Conservation (phyloP, 345 rosid genomes). For the Sisymbrium irio region DNA sequence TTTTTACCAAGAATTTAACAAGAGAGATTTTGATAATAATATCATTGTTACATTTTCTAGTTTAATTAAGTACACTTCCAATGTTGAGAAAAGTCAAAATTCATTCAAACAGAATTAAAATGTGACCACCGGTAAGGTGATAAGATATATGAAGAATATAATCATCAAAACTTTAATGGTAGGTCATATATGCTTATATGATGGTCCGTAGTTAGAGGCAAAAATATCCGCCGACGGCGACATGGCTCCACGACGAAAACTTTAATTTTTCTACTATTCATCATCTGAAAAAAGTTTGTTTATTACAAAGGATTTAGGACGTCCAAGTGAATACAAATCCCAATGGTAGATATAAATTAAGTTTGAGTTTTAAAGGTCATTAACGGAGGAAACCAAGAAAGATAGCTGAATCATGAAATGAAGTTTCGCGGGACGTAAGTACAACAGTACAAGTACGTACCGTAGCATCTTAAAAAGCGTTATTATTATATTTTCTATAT, state of each 20-base stretch:
- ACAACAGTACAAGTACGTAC: slow-evolving; percentile 7
- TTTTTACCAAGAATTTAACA: not conserved
- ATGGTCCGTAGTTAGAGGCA: slow-evolving; percentile 7
- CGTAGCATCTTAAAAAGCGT: not conserved
- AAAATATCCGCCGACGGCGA: slow-evolving; percentile 20
- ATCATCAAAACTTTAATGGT: slow-evolving; percentile 7
- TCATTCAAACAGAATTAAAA: not conserved
- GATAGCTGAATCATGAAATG: not conserved
- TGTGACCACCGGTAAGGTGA: not conserved
- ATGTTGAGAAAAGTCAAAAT: not conserved
- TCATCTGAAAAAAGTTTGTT: not conserved
- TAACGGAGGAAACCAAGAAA: not conserved
- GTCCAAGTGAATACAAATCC: not conserved
- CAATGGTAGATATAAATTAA: not conserved
- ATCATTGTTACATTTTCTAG: not conserved
- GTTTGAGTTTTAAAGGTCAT: not conserved
- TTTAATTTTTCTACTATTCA: not conserved
- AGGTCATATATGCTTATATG: slow-evolving; percentile 10
- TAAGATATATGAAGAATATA: not conserved
- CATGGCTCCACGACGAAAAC: slow-evolving; percentile 4
- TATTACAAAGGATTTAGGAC: not conserved
- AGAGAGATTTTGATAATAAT: not conserved
- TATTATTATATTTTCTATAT: not conserved
- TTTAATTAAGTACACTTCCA: not conserved
- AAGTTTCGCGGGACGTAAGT: slow-evolving; percentile 12